Percentiles rank a stretch among this genome's conserved stretches.
Conservation (phyloP, 768 basidiomycete species). For the Lyophyllum shimeji region DNA sequence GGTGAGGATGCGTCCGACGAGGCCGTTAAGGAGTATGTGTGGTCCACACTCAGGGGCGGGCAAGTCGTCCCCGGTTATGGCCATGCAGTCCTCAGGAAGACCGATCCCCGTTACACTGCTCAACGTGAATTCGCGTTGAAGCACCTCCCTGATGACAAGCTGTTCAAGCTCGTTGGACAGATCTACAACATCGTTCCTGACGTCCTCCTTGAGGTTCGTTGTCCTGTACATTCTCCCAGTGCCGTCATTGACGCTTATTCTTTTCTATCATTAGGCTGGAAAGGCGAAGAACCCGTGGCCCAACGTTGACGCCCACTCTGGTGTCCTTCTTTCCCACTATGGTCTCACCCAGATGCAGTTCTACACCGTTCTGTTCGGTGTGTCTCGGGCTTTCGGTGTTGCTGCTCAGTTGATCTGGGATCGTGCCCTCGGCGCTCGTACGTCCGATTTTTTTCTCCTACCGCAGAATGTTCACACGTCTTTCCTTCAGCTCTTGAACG, state of each 20-base stretch:
- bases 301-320: conserved; percentile 97
- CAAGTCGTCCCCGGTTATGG: conserved; percentile 95
- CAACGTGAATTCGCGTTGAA: conserved; percentile 88
- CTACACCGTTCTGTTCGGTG: conserved; percentile 97
- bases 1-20: conserved; percentile 86
- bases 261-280: conserved; percentile 54
- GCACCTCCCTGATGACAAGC: conserved; percentile 80
- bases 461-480: not conserved
- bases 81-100: conserved; percentile 85
- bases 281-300: conserved; percentile 96
- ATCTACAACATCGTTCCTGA: conserved; percentile 87
- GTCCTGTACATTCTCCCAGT: not conserved
- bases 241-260: conserved; percentile 1
- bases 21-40: conserved; percentile 90
- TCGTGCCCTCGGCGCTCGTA: conserved; percentile 88
- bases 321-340: conserved; percentile 83
- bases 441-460: conserved; percentile 29
- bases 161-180: conserved; percentile 94
- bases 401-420: conserved; percentile 92
- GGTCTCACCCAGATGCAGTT: conserved; percentile 90
- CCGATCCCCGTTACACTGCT: conserved; percentile 89
- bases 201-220: conserved; percentile 76
- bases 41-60: conserved; percentile 90
- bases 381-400: conserved; percentile 92
- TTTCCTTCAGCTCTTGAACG: conserved; percentile 71